These are phyloP conservation scores for Psilocybe cyanescens DNA, from an alignment of 768 basidiomycete genomes.

Conservation along the genomic window DNA sequence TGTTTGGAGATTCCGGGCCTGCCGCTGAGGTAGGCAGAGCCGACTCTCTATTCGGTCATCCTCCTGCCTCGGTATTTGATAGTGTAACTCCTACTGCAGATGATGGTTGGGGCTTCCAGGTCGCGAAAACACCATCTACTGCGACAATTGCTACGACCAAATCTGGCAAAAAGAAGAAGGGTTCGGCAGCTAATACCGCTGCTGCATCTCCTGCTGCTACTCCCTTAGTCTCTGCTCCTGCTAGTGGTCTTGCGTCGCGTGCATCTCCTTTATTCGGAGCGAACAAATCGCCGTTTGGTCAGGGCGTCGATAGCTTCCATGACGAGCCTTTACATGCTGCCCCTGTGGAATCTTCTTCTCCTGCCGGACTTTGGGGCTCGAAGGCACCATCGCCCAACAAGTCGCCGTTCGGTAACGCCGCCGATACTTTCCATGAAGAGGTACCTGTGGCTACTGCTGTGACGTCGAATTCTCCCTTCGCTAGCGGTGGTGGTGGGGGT, in stretches of 20 bases:
- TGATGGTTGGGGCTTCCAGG: slow-evolving; percentile 22
- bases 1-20: slow-evolving; percentile 27
- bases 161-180: slow-evolving; percentile 24
- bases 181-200: slow-evolving; percentile 8
- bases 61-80: slow-evolving; percentile 23
- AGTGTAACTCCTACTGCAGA: slow-evolving; percentile 16
- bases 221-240: slow-evolving; percentile 11
- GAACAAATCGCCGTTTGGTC: slow-evolving; percentile 21
- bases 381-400: slow-evolving; percentile 10
- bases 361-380: slow-evolving; percentile 1
- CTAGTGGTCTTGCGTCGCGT: slow-evolving; percentile 22
- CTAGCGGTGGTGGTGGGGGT: slow-evolving; percentile 16
- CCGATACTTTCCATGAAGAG: slow-evolving; percentile 13
- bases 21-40: slow-evolving; percentile 21
- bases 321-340: slow-evolving; percentile 15
- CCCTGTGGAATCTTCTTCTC: not conserved
- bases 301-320: slow-evolving; percentile 10
- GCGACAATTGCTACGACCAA: slow-evolving; percentile 17
- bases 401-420: slow-evolving; percentile 17
- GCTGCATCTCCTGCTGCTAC: slow-evolving; percentile 22
- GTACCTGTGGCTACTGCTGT: slow-evolving; percentile 6
- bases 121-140: slow-evolving; percentile 16
- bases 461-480: slow-evolving; percentile 8
- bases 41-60: slow-evolving; percentile 25
- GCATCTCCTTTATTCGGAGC: slow-evolving; percentile 23